Evolutionary conservation across 2,329 filamentous ascomycete species (phyloP).

Genomic region (Claviceps digitariae): DNA sequence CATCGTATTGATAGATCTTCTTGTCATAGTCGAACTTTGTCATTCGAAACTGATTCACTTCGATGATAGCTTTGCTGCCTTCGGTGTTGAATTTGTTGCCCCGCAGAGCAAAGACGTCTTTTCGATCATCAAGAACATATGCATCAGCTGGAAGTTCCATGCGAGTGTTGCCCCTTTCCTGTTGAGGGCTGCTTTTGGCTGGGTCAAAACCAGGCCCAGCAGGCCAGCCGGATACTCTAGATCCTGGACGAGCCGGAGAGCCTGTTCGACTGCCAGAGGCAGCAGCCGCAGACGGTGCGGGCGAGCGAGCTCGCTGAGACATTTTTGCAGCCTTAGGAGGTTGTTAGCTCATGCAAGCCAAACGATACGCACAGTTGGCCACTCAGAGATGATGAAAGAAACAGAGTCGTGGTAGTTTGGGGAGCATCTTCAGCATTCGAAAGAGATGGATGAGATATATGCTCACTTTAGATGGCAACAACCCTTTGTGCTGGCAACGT

Average conservation of each 20-base stretch:
- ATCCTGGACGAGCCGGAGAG: not conserved
- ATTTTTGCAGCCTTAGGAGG: slow-evolving; percentile 8
- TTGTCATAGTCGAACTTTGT: slow-evolving; percentile 38
- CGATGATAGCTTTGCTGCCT: slow-evolving; percentile 40
- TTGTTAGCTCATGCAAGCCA: not conserved
- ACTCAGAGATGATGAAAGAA: not conserved
- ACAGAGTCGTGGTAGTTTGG: too few relatives aligned
- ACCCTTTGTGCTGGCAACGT: not conserved
- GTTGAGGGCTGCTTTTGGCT: slow-evolving; percentile 17
- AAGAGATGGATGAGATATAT: not conserved
- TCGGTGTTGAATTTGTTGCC: slow-evolving; percentile 36
- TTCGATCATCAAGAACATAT: slow-evolving; percentile 25
- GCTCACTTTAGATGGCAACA: not conserved
- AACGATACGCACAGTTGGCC: not conserved
- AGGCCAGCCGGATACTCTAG: slow-evolving; percentile 12
- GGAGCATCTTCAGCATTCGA: too few relatives aligned
- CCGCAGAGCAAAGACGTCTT: slow-evolving; percentile 22
- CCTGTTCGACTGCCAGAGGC: too few relatives aligned
- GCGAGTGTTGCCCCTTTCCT: slow-evolving; percentile 28
- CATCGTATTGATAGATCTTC: slow-evolving; percentile 73
- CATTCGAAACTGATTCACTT: slow-evolving; percentile 67
- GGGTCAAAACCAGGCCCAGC: slow-evolving; percentile 30
- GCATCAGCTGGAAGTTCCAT: slow-evolving; percentile 47
- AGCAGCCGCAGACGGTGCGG: slow-evolving; percentile 5
- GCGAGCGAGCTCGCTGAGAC: slow-evolving; percentile 21